phyloP scores from a whole-genome alignment of 805 yeast species.

The Brettanomyces custersianus region DNA sequence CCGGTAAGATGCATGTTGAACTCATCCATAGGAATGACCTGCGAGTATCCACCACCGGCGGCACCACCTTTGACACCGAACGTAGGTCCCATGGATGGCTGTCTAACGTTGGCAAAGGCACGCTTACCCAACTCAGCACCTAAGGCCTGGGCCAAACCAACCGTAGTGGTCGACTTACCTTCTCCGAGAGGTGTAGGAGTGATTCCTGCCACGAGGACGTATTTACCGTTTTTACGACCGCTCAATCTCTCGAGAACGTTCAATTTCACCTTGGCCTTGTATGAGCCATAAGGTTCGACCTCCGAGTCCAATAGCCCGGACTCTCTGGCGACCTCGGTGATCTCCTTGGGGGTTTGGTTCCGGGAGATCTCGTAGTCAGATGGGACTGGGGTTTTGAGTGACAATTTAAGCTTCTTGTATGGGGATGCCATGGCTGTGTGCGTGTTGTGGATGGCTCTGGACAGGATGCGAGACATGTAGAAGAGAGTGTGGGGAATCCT shows the following conservation, averaged over 20 bases:
- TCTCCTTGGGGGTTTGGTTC: constrained; percentile 78
- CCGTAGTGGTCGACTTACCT: constrained; percentile 94
- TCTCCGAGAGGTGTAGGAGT: constrained; percentile 98
- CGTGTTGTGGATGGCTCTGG: neutral
- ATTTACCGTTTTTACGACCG: constrained; percentile 64
- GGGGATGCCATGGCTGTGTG: neutral
- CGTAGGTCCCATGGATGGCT: constrained; percentile 98
- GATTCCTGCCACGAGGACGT: constrained; percentile 90
- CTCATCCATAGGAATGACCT: constrained; percentile 98
- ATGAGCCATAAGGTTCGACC: constrained; percentile 80
- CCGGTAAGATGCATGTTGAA: constrained; percentile 97
- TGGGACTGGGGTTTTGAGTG: constrained; percentile 61
- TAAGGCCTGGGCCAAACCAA: constrained; percentile 93
- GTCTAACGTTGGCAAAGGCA: constrained; percentile 91
- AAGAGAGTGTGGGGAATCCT: no score
- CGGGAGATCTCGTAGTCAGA: constrained; percentile 87
- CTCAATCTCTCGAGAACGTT: constrained; percentile 61
- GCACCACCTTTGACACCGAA: constrained; percentile 99
- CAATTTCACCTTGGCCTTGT: constrained; percentile 80
- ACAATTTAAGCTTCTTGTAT: constrained; percentile 29
- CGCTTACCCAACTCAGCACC: constrained; percentile 82
- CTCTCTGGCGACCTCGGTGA: constrained; percentile 67
- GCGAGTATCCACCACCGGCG: constrained; percentile 98
- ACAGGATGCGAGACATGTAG: neutral
- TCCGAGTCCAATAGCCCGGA: constrained; percentile 72